Base-by-base conservation (phyloP, 1,284 basidiomycete species). In the Cutaneotrichosporon cavernicola region DNA sequence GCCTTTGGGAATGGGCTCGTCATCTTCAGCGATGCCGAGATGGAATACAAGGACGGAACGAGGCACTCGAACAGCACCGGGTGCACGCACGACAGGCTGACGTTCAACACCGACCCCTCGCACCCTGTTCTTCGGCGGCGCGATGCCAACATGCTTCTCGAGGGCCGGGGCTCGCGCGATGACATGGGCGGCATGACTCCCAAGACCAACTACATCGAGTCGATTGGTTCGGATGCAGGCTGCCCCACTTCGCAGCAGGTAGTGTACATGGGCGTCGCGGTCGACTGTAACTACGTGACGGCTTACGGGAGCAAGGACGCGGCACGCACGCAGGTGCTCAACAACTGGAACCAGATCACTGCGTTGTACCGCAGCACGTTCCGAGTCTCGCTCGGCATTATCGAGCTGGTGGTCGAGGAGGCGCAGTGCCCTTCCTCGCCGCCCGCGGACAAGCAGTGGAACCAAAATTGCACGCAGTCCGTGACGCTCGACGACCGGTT, bases 331-430 rank as follows among this genome's bases (percentile, higher is more conserved):
- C 87, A 89, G 72, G 91, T 94, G 61, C 80, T 95, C 63, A 90
- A 83, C 65, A 86, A 89, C 72, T 90, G 87, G 86, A 80, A 80
- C 62, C 70, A 70, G 64, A 90, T 90, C 56, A 90, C 88, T 62
- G 85, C 86, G 1, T 80, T 94, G 38, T 96, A 93, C 82, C 89
- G 89, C 79, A 74, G 82, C 7, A 91, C 90, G 0, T 94, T 95
- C 83, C 93, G 92, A 72, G 84, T 95, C 71, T 90, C 89, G 65
- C 84, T 97, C 36, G 92, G 91, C 6, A 91, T 95, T 53, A 84
- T 91, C 60, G 88, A 92, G 74, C 82, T 81, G 21, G 67, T 74
- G 14, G 77, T 79, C 36, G 69, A 72, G 67, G 72, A 76, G 49
- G 65, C 58, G 7, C 70, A 73, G 9, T 81, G 89, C 70, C 63